A percentile compares a stretch with the other conserved stretches of the same genome.
Evolutionary conservation across 345 rosid genomes (phyloP).

Genomic region (Ceriops tagal): DNA sequence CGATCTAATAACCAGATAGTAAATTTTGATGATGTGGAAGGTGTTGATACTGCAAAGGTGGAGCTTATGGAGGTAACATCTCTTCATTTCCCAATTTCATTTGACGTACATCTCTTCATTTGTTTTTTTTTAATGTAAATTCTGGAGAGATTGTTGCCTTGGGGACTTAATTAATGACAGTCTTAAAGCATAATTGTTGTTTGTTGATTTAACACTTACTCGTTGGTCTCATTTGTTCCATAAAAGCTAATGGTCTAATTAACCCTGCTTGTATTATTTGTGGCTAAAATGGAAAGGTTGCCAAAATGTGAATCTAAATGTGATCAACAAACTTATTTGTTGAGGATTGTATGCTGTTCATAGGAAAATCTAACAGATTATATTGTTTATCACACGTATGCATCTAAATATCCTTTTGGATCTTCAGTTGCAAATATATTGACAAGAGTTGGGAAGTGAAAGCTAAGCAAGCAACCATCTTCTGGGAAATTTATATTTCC

Average conservation of each 20-base stretch:
- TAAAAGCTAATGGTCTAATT: neutral
- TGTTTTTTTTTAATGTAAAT: neutral
- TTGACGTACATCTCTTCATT: neutral
- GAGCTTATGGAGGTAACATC: conserved; percentile 84
- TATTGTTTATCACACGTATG: no score
- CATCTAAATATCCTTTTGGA: no score
- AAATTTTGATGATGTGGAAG: conserved; percentile 90
- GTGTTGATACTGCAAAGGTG: conserved; percentile 84
- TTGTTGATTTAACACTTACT: no score
- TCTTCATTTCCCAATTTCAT: conserved; percentile 12
- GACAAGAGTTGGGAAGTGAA: no score
- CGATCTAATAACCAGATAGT: conserved; percentile 54
- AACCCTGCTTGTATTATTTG: no score
- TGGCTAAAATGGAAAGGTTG: neutral
- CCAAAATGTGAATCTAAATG: neutral
- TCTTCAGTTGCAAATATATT: no score
- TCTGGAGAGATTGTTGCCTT: conserved; percentile 4
- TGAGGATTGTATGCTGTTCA: neutral
- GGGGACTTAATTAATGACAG: neutral
- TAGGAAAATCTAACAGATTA: no score
- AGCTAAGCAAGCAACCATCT: no score
- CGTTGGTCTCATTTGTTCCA: no score
- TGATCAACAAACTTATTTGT: neutral
- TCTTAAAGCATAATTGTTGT: neutral
- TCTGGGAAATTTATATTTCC: no score